Evolutionary conservation across 2,329 filamentous ascomycete species (phyloP), one percentile per base, ranked within the genome.

Genomic region (Aspergillus nomiae): DNA sequence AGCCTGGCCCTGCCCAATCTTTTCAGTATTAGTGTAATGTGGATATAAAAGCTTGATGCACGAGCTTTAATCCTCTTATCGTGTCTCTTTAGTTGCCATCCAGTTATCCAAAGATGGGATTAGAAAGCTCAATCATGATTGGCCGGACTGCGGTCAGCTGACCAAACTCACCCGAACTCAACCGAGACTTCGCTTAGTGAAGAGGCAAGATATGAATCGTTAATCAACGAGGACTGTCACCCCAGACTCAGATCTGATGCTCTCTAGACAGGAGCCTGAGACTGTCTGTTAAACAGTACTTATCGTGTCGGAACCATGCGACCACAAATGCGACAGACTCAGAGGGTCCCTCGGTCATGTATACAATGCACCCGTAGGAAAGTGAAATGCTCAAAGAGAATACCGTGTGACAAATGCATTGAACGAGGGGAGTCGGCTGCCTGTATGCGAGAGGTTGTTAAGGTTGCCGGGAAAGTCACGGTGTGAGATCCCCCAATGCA

Each of bases 381-480:
- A 36, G 43, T 56, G 16, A 61, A 57, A 41, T 61, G 59, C 32
- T 61, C 59, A 14, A 61, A 61, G 43, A 61, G 50, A 26, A 57
- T 61, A 11, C 59, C 59, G 16, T 61, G 59, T 32, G 53, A 61
- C 5, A 54, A 56, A 26, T 61, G 59, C 43, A 56, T 61, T 28
- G 51, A 53, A 28, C 59, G 59, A 2, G 59, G 59, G 3, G 59
- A 61, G 19, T 46, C 43, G 16, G 53, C 43, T 4, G 43, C 59
- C 10, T 61, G 59, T 46, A 38, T 45, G 30, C 53, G 59, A 6
- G 59, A 61, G 12, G 38, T 61, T 36, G 59, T 61, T 21, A 61
- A 51, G 32, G 59, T 61, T 9, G 51, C 55, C 30, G 53, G 59
- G 21, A 61, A 41, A 24, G 59, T 61, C 30, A 61, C 59, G 3